These are phyloP conservation scores for Oryza officinalis DNA, from an alignment of 176 grass and related monocot genomes.

Conservation along the genomic window DNA sequence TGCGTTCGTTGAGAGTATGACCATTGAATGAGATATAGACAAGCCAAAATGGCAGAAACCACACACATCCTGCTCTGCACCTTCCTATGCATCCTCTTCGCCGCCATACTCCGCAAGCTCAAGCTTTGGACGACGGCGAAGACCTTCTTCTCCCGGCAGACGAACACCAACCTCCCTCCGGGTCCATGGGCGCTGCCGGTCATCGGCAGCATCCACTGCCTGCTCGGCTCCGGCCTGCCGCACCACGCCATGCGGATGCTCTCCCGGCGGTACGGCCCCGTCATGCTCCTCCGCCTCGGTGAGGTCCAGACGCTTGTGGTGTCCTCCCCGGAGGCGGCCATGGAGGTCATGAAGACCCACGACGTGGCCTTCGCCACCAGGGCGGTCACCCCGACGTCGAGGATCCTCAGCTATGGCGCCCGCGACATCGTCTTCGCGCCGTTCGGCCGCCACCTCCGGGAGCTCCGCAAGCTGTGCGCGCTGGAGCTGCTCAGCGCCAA, in stretches of 20 bases:
- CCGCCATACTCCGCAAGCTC: too few relatives aligned
- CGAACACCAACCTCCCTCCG: background rate
- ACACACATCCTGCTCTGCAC: too few relatives aligned
- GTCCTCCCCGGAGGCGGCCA: slow-evolving; percentile 3
- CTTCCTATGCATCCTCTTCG: too few relatives aligned
- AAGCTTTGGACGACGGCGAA: too few relatives aligned
- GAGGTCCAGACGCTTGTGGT: background rate
- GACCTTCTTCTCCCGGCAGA: too few relatives aligned
- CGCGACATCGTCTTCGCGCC: background rate
- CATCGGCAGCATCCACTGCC: slow-evolving; percentile 24
- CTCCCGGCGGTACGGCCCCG: background rate
- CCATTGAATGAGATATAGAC: too few relatives aligned
- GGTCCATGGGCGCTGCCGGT: slow-evolving; percentile 33
- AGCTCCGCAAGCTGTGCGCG: background rate
- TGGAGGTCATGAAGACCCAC: slow-evolving; percentile 26
- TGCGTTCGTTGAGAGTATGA: too few relatives aligned
- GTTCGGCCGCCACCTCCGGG: background rate
- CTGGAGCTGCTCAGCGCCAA: background rate
- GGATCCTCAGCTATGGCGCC: slow-evolving; percentile 5
- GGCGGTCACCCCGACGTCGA: background rate
- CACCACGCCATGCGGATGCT: background rate
- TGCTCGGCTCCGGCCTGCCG: background rate
- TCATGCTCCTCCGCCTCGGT: slow-evolving; percentile 30
- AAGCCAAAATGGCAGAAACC: too few relatives aligned
- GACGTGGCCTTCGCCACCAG: slow-evolving; percentile 15